Base-by-base conservation (phyloP, 495 filamentous ascomycete genomes). In the Penicillium manginii region DNA sequence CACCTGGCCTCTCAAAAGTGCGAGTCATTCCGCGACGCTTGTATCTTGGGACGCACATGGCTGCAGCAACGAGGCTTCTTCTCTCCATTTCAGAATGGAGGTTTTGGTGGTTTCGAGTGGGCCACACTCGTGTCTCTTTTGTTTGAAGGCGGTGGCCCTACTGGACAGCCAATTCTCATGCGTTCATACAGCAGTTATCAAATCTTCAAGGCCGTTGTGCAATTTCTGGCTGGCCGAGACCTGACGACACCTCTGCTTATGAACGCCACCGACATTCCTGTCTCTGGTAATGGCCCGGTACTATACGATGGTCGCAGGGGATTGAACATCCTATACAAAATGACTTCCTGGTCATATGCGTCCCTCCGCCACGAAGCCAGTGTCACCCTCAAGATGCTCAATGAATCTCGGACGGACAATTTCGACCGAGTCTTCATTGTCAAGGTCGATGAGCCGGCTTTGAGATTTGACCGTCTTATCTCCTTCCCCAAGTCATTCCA, bases 21-120 rank as follows among this genome's bases (percentile, higher is more conserved):
- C 62, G 74, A 83, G 19, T 83, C 84, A 2, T 97, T 91, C 73
- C 83, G 80, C 59, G 90, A 96, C 65, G 89, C 91, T 10, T 96
- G 91, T 67, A 80, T 94, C 18, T 79, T 98, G 42, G 94, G 93
- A 8, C 85, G 88, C 46, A 83, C 88, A 47, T 98, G 94, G 94
- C 76, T 98, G 32, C 86, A 84, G 57, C 96, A 98, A 74, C 86
- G 93, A 40, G 93, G 93, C 0, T 88, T 96, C 64, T 79, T 78
- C 9, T 80, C 88, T 12, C 69, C 77, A 46, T 74, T 93, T 11
- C 76, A 81, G 21, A 75, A 80, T n/a, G 93, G 93, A 23, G 94
- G 96, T 1, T 97, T 98, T 71, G 94, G 94, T 17, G 84, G 91
- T 58, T 96, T 97, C 57, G 93, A 98, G 69, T 98, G 91, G 91